Conservation (phyloP, 441 rosid genomes). For the Mallotus japonicus region DNA sequence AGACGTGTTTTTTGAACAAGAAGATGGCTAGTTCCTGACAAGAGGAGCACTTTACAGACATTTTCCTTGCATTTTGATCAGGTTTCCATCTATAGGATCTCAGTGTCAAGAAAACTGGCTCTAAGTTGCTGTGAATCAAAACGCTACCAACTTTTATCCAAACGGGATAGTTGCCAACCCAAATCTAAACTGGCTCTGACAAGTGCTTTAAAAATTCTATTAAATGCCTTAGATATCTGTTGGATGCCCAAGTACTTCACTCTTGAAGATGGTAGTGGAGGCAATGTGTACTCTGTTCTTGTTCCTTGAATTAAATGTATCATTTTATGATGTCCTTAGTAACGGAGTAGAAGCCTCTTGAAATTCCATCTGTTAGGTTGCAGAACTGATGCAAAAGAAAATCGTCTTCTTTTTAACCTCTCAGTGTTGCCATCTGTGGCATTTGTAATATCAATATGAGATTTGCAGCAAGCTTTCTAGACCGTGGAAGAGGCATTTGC, state of each 20-base stretch:
- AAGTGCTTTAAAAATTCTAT: background rate
- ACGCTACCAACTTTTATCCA: too few relatives aligned
- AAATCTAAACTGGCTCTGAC: too few relatives aligned
- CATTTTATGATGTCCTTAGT: background rate
- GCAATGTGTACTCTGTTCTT: background rate
- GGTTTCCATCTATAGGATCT: too few relatives aligned
- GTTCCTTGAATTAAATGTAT: background rate
- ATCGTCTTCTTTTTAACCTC: background rate
- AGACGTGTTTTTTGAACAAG: too few relatives aligned
- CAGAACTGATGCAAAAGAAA: background rate
- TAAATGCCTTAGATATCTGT: background rate
- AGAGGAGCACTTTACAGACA: too few relatives aligned
- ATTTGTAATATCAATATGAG: background rate
- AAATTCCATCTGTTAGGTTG: background rate
- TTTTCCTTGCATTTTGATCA: too few relatives aligned
- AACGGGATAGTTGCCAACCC: too few relatives aligned
- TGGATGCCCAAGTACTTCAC: background rate
- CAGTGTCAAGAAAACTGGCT: too few relatives aligned
- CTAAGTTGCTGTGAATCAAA: too few relatives aligned
- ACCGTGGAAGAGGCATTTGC: background rate
- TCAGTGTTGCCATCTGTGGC: too few relatives aligned
- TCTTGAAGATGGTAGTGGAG: background rate
- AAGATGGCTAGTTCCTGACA: too few relatives aligned
- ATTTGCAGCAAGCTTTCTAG: background rate
- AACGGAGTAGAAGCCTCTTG: background rate